Percentiles rank a stretch among this genome's conserved stretches.
Evolutionary conservation across 2,329 filamentous ascomycete species (phyloP).

Genomic region (Elsinoe australis): DNA sequence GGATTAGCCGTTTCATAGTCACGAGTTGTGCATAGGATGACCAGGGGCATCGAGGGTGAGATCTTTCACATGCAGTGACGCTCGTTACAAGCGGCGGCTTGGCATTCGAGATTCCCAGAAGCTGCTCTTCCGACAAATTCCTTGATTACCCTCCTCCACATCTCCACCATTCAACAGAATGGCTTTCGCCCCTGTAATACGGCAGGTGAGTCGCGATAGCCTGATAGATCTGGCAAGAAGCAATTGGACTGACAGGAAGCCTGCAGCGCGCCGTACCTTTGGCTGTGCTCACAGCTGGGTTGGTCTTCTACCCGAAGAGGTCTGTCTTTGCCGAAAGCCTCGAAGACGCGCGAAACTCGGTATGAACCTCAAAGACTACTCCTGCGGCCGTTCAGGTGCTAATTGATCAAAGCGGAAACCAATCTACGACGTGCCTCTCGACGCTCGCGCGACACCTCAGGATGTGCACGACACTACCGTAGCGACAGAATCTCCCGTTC

Average conservation of each 20-base stretch:
- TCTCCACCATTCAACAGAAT: slow-evolving; percentile 32
- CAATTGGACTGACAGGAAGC: slow-evolving; percentile 19
- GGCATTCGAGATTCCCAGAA: slow-evolving; percentile 15
- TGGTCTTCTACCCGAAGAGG: slow-evolving; percentile 42
- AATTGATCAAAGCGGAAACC: slow-evolving; percentile 43
- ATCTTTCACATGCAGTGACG: background rate
- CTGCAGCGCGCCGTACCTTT: slow-evolving; percentile 45
- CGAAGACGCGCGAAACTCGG: slow-evolving; percentile 26
- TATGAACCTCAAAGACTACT: slow-evolving; percentile 23
- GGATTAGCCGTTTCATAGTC: slow-evolving; percentile 32
- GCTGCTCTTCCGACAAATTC: slow-evolving; percentile 9
- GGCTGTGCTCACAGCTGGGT: slow-evolving; percentile 38
- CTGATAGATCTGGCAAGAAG: background rate
- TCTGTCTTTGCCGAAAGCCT: slow-evolving; percentile 44
- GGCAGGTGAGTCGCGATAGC: slow-evolving; percentile 40
- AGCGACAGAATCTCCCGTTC: slow-evolving; percentile 17
- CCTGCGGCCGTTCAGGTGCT: background rate
- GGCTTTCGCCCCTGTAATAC: slow-evolving; percentile 47
- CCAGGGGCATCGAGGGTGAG: background rate
- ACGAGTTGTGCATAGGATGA: background rate
- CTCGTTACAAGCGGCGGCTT: background rate
- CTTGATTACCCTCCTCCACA: background rate
- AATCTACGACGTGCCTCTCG: slow-evolving; percentile 69
- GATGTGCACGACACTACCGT: slow-evolving; percentile 29
- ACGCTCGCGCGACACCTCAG: slow-evolving; percentile 31